Evolutionary conservation across 768 basidiomycete species (phyloP), one percentile per base, ranked within the genome.

Genomic region (Hirschioporus abietinus): DNA sequence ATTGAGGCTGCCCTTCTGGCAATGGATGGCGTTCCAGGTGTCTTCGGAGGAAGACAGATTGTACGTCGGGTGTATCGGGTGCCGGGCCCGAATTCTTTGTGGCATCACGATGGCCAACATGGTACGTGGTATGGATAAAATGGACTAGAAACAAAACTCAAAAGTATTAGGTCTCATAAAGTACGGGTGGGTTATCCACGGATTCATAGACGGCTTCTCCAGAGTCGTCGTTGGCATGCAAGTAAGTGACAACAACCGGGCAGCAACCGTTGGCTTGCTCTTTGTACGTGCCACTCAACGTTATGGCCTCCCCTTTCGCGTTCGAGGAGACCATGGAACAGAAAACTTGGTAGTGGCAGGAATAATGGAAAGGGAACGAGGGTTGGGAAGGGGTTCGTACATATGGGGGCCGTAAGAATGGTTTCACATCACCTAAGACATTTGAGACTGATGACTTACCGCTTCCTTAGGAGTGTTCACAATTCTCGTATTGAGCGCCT

Each of bases 61-160:
- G 64, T 62, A 20, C 64, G 69, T 1, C 64, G 69, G 0, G 35
- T 15, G 24, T 74, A 74, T 58, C 17, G 36, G 0, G 73, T 74
- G 15, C 67, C 73, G 10, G 73, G 73, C 10, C 69, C 73, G 7
- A 74, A 74, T 60, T 65, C 70, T 17, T 64, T 74, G 9, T 74
- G 72, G 72, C 73, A 74, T 61, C 73, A 74, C 57, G 73, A 74
- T 65, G 74, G 73, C 1, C 73, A 74, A 57, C 73, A 74, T 67
- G 73, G 73, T 70, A 64, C 57, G 69, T 30, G 26, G 17, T 10
- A 10, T 18, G n/a, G 36, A 9, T 52, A 9, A 24, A 63, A 20
- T 20, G 58, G 59, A 17, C 18, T 60, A 52, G 35, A 24, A 18
- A 17, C 52, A 27, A 20, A 34, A 60, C 10, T 59, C 24, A 64